Base-by-base conservation (phyloP, 495 filamentous ascomycete species). In the Daldinia caldariorum region DNA sequence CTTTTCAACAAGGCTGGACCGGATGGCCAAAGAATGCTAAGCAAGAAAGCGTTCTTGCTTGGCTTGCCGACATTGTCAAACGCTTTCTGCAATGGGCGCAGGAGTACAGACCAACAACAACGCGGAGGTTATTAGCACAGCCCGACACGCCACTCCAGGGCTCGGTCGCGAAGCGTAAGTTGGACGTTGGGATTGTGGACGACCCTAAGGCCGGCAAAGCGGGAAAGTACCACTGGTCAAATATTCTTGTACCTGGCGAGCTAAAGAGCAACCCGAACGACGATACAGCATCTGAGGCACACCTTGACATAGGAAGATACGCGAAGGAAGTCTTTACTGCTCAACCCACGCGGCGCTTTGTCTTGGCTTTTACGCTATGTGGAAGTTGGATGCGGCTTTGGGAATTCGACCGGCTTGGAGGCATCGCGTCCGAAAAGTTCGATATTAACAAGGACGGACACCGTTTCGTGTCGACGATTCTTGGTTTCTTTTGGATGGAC, bases 371-470 rank as follows among this genome's bases (percentile, higher is more conserved):
- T 66, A 84, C 83, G 8, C 50, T 85, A 22, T 78, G 69, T 49
- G 70, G 75, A 55, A 70, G 74, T 72, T 26, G 74, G 6, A 78
- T 81, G 74, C 71, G 74, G n/a, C 47, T 80, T 57, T 83, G 75
- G 78, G 71, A 65, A 57, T 87, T 86, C 75, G 81, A 87, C 72
- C 78, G 82, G 34, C 67, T 82, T 13, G 82, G 83, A 38, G 80
- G 70, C 3, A 77, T 85, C 34, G 82, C 79, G 26, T 87, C 83
- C 12, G 66, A 74, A 13, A 73, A 69, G 43, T 86, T 85, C 61
- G 69, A 84, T 69, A 79, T 85, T 62, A 83, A 88, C 67, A 43
- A 79, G 62, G 77, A 86, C 59, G 79, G 81, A 35, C 70, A 81
- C 38, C 78, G 74, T 39, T 83, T 87, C 72, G 79, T 83, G 35